phyloP scores from a whole-genome alignment of 2,329 filamentous ascomycete species.

The Neofusicoccum parvum region DNA sequence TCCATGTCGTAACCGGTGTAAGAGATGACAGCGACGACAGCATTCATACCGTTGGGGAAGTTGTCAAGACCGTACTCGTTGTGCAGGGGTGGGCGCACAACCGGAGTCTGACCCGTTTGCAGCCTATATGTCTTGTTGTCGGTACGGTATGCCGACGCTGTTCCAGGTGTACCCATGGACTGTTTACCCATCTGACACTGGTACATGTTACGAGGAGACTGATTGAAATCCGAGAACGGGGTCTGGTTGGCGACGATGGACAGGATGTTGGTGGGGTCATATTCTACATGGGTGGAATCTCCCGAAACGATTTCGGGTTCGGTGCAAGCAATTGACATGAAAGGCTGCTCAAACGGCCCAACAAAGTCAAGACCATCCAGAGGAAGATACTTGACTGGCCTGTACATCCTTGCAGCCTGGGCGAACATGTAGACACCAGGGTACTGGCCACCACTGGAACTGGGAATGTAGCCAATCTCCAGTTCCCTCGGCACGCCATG shows the following conservation, averaged over 20 bases:
- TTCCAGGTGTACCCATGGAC: conserved; percentile 95
- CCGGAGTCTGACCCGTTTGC: conserved; percentile 93
- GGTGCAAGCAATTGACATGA: conserved; percentile 96
- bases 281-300: conserved; percentile 90
- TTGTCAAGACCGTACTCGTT: conserved; percentile 97
- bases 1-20: conserved; percentile 99
- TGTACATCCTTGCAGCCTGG: conserved; percentile 79
- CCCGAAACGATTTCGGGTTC: conserved; percentile 85
- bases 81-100: conserved; percentile 88
- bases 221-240: conserved; percentile 97
- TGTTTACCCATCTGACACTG: conserved; percentile 99
- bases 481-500: conserved; percentile 80
- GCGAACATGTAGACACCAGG: conserved; percentile 95
- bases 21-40: conserved; percentile 94
- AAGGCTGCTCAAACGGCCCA: conserved; percentile 92
- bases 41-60: conserved; percentile 95
- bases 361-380: conserved; percentile 85
- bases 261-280: conserved; percentile 91
- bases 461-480: conserved; percentile 89
- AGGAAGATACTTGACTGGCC: conserved; percentile 89
- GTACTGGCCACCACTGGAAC: conserved; percentile 89
- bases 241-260: conserved; percentile 99
- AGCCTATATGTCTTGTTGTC: conserved; percentile 97
- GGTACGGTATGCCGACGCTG: conserved; percentile 80
- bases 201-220: conserved; percentile 99